Percentiles rank a stretch among this genome's conserved stretches.
Conservation (phyloP, 768 basidiomycete genomes). For the Amanita inopinata region DNA sequence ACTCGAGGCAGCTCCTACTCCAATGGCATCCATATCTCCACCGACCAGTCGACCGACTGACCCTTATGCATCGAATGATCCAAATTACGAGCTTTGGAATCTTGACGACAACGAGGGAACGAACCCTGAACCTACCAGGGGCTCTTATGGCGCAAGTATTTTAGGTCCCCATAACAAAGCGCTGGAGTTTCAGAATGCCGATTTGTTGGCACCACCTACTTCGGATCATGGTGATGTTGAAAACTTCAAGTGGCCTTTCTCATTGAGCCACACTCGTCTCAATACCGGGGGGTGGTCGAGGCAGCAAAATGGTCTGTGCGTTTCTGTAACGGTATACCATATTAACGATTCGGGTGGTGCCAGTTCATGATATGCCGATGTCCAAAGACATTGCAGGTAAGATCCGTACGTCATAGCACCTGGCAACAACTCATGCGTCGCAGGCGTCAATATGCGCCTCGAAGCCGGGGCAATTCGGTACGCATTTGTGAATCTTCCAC, state of each 20-base stretch:
- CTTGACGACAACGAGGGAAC: constrained; percentile 12
- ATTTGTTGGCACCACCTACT: constrained; percentile 33
- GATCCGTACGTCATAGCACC: too few relatives aligned
- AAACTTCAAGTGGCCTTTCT: constrained; percentile 51
- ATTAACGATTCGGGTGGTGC: too few relatives aligned
- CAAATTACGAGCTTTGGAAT: constrained; percentile 35
- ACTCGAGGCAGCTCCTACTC: too few relatives aligned
- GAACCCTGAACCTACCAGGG: constrained; percentile 27
- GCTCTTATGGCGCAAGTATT: constrained; percentile 29
- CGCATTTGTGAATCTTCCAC: constrained; percentile 2
- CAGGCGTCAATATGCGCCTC: constrained; percentile 44
- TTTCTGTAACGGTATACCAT: too few relatives aligned
- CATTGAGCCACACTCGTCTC: constrained; percentile 45
- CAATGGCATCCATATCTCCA: too few relatives aligned
- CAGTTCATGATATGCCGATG: constrained; percentile 37
- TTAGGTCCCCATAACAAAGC: constrained; percentile 31
- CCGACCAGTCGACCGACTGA: too few relatives aligned
- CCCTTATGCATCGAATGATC: constrained; percentile 28
- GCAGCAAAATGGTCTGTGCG: constrained; percentile 40
- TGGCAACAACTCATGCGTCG: too few relatives aligned
- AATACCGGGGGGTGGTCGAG: constrained; percentile 53
- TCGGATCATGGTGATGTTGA: constrained; percentile 36
- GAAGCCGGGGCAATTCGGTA: constrained; percentile 40
- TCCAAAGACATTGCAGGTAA: too few relatives aligned
- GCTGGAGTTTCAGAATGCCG: constrained; percentile 35